Evolutionary conservation across 2,329 filamentous ascomycete genomes (phyloP), one percentile per base, ranked within the genome.

Genomic region (Tolypocladium sp.): DNA sequence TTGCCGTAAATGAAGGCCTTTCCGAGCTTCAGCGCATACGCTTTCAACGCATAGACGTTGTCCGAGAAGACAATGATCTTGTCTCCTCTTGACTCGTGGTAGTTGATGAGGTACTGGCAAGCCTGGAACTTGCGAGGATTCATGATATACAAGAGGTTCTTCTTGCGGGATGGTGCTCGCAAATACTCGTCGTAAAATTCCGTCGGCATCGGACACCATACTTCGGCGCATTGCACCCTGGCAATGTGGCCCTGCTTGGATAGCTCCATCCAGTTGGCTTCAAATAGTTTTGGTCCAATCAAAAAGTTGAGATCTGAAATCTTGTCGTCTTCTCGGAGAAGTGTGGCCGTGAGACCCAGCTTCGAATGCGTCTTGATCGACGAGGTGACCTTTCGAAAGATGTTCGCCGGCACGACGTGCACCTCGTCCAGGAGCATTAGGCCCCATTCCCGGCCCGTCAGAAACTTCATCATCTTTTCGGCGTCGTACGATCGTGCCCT

Each of bases 251-350:
- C 94, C 74, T 97, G 92, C 68, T 97, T 91, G 1, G 93, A 94
- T 46, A 99, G 83, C 73, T 99, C 94, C 87, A 97, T 96, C 94
- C 94, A 99, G 72, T 99, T 99, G 35, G 94, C 94, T 74, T 99
- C 94, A 70, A 96, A 99, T 0, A 99, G 80, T 73, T 99, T 99
- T 0, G 94, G 94, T 0, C 94, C 94, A 68, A 99, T 97, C 60
- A 99, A 77, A 70, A 97, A 99, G 73, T 99, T 99, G 53, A 99
- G 76, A 78, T 97, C 92, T 33, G 90, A 91, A 70, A 99, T 99
- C 77, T 97, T 97, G 79, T 99, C 93, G 69, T 99, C 94, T 75
- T 99, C 94, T 78, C 94, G 85, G 20, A 99, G 84, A 13, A 99
- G 78, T 0, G 94, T 99, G 0, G 94, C 94, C 0, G 94, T 99